Evolutionary conservation across 1,139 yeast genomes (phyloP).

Genomic region (Hemisphaericaspora subhashii): DNA sequence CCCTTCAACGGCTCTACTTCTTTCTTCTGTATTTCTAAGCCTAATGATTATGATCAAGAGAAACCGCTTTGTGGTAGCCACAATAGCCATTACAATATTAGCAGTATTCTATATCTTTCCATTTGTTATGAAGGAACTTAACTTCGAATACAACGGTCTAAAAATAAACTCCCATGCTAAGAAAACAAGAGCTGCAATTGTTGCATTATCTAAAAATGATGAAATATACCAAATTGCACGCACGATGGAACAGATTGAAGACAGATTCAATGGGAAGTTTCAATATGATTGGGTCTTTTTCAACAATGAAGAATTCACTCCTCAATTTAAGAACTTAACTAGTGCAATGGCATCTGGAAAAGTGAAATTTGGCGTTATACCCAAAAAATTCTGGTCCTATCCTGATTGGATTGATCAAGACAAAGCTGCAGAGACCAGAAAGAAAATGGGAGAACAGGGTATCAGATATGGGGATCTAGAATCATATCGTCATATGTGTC

Average conservation of each 20-base stretch:
- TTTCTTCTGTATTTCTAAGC: too few relatives aligned
- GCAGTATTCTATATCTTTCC: too few relatives aligned
- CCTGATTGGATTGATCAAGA: slow-evolving; percentile 66
- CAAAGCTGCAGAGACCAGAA: slow-evolving; percentile 50
- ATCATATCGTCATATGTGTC: slow-evolving; percentile 76
- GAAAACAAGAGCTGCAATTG: slow-evolving; percentile 60
- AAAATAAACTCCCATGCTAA: too few relatives aligned
- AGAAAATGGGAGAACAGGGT: slow-evolving; percentile 45
- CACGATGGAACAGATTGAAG: slow-evolving; percentile 70
- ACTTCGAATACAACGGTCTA: too few relatives aligned
- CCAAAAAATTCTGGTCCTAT: slow-evolving; percentile 67
- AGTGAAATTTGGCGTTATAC: slow-evolving; percentile 62
- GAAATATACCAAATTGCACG: slow-evolving; percentile 64
- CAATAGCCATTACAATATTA: too few relatives aligned
- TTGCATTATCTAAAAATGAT: slow-evolving; percentile 58
- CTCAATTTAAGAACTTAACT: slow-evolving; percentile 54
- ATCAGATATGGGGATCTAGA: slow-evolving; percentile 57
- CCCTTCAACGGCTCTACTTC: too few relatives aligned
- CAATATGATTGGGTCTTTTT: slow-evolving; percentile 82
- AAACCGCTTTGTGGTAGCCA: too few relatives aligned
- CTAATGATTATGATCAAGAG: too few relatives aligned
- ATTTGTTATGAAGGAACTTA: too few relatives aligned
- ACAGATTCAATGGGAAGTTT: slow-evolving; percentile 64
- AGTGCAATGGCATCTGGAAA: slow-evolving; percentile 54
- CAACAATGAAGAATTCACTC: slow-evolving; percentile 61